Evolutionary conservation across 441 rosid species (phyloP).

Genomic region (Arabidopsis lyrata): DNA sequence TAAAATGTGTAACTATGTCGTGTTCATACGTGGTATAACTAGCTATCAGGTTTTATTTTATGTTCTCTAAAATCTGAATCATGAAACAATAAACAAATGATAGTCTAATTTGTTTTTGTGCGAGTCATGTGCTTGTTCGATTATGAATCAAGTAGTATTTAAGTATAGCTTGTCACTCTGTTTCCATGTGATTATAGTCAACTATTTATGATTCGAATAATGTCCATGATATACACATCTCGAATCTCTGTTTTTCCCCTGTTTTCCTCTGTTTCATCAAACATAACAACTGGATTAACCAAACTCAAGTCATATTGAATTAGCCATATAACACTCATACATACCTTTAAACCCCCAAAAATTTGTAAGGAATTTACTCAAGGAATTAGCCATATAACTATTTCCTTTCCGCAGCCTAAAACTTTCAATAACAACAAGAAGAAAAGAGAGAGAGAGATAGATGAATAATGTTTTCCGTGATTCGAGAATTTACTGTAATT

Average conservation of each 20-base stretch:
- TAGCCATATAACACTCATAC: background rate
- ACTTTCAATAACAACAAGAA: background rate
- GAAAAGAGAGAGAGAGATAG: background rate
- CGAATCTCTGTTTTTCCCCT: background rate
- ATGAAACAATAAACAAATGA: background rate
- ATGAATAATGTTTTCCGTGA: background rate
- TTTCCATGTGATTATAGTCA: background rate
- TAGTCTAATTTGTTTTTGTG: background rate
- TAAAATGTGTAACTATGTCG: too few species aligned
- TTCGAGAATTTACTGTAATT: constrained; percentile 33
- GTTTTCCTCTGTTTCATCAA: constrained; percentile 5
- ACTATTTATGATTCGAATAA: background rate
- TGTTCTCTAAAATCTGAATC: background rate
- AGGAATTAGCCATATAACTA: too few species aligned
- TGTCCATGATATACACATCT: background rate
- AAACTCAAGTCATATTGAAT: constrained; percentile 2
- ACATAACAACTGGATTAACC: background rate
- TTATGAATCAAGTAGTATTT: background rate
- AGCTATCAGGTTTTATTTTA: background rate
- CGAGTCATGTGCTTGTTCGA: background rate
- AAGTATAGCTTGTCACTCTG: background rate
- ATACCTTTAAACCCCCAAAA: constrained; percentile 10
- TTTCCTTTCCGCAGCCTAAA: too few species aligned
- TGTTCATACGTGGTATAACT: too few species aligned
- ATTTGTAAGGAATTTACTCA: background rate